Evolutionary conservation across 371 early-diverging fungal genomes (phyloP).

Genomic region (Choanephora cucurbitarum): DNA sequence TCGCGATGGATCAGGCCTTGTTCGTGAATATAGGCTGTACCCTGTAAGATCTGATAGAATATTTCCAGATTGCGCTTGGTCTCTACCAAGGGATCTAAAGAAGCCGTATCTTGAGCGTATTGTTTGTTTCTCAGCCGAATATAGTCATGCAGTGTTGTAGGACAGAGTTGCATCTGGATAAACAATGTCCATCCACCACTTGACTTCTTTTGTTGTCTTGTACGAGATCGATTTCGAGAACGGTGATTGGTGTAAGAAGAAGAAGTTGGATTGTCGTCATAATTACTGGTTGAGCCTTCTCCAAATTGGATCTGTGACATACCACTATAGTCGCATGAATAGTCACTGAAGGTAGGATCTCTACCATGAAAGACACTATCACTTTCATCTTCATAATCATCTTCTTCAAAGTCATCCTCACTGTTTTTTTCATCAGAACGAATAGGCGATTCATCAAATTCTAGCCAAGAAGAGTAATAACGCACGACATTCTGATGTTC

Average conservation of each 20-base stretch:
- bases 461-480: slow-evolving; percentile 93
- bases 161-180: slow-evolving; percentile 88
- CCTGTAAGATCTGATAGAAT: slow-evolving; percentile 61
- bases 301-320: slow-evolving; percentile 26
- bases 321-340: background rate
- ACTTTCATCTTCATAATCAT: background rate
- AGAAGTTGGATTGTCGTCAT: background rate
- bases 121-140: slow-evolving; percentile 40
- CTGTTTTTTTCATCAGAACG: background rate
- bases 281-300: slow-evolving; percentile 5
- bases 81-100: slow-evolving; percentile 29
- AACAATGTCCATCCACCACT: slow-evolving; percentile 59
- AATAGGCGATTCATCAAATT: slow-evolving; percentile 42
- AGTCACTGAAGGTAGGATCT: background rate
- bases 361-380: slow-evolving; percentile 1
- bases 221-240: background rate
- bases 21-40: slow-evolving; percentile 74
- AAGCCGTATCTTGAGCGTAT: slow-evolving; percentile 16
- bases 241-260: background rate
- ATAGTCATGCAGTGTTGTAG: slow-evolving; percentile 54
- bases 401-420: too few species aligned
- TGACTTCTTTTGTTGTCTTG: slow-evolving; percentile 7
- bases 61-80: slow-evolving; percentile 47
- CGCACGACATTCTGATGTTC: slow-evolving; percentile 90
- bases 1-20: slow-evolving; percentile 82